Percentiles rank a stretch among this genome's conserved stretches.
Evolutionary conservation across 1,284 basidiomycete genomes (phyloP).

Genomic region (Vanrija sp.): DNA sequence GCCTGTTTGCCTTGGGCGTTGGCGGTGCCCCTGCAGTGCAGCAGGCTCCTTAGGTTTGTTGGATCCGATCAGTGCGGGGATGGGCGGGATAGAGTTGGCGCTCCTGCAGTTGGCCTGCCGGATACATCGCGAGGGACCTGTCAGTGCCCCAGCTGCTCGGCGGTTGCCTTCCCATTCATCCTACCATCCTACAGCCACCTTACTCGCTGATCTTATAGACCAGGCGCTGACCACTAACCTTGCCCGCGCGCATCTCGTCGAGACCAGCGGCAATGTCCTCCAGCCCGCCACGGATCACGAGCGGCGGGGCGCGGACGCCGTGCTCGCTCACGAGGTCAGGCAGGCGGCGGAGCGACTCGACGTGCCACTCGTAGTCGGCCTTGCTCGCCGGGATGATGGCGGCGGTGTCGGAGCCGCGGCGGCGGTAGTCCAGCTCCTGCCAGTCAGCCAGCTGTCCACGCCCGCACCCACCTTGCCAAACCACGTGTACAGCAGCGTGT

Average conservation of each 20-base stretch:
- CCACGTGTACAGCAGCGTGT: constrained; percentile 36
- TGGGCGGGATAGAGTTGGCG: too few species aligned
- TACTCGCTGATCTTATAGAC: constrained; percentile 11
- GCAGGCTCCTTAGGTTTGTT: too few species aligned
- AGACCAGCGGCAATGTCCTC: constrained; percentile 26
- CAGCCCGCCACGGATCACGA: constrained; percentile 23
- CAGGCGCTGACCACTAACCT: constrained; percentile 13
- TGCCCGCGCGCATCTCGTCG: constrained; percentile 18
- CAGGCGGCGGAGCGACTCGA: constrained; percentile 19
- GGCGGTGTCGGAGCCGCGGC: too few species aligned
- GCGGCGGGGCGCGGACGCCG: constrained; percentile 30
- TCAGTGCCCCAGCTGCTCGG: too few species aligned
- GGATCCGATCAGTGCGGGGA: too few species aligned
- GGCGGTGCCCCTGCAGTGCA: too few species aligned
- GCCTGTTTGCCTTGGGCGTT: too few species aligned
- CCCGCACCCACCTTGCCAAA: constrained; percentile 21
- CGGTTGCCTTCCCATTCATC: too few species aligned
- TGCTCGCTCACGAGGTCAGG: constrained; percentile 22
- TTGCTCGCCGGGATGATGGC: background rate
- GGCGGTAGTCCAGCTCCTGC: too few species aligned
- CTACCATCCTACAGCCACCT: background rate
- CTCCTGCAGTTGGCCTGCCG: too few species aligned
- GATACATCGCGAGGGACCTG: too few species aligned
- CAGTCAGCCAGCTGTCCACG: too few species aligned
- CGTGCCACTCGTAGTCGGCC: constrained; percentile 24